A percentile compares a stretch with the other conserved stretches of the same genome.
These are phyloP conservation scores for Clarkia xantiana DNA, from an alignment of 345 rosid species.

Conservation along the genomic window DNA sequence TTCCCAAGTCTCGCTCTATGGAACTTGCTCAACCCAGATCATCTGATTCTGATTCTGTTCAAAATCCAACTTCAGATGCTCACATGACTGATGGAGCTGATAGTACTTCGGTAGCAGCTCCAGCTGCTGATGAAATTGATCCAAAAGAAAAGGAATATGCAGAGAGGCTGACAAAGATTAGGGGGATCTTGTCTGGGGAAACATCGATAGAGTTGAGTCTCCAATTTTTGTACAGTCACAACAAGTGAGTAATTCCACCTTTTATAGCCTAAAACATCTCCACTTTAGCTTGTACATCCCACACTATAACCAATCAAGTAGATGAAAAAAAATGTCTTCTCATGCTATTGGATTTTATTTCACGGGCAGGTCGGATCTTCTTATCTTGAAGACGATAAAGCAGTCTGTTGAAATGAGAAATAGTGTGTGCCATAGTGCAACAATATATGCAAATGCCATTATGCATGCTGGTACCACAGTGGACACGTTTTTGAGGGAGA, in stretches of 20 bases:
- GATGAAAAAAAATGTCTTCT: not conserved
- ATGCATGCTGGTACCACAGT: slow-evolving; percentile 99
- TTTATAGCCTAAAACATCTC: too few relatives aligned
- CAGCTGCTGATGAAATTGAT: slow-evolving; percentile 32
- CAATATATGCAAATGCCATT: slow-evolving; percentile 92
- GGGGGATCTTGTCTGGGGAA: slow-evolving; percentile 90
- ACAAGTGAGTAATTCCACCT: slow-evolving; percentile 40
- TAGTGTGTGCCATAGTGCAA: slow-evolving; percentile 98
- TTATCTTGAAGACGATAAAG: slow-evolving; percentile 86
- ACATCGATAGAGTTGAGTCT: slow-evolving; percentile 86
- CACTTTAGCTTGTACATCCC: too few relatives aligned
- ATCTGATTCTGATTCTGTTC: slow-evolving; percentile 27
- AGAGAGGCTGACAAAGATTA: slow-evolving; percentile 72
- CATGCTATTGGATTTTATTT: slow-evolving; percentile 7
- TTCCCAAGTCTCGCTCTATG: slow-evolving; percentile 40
- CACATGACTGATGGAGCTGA: slow-evolving; percentile 71
- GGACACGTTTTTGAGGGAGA: slow-evolving; percentile 95
- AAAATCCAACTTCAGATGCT: slow-evolving; percentile 56
- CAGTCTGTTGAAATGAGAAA: slow-evolving; percentile 99
- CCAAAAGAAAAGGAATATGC: slow-evolving; percentile 53
- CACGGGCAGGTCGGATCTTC: slow-evolving; percentile 71
- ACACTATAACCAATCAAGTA: too few relatives aligned
- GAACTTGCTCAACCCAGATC: slow-evolving; percentile 41
- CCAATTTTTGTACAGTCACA: slow-evolving; percentile 85
- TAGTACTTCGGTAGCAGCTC: slow-evolving; percentile 14